A percentile compares a stretch with the other conserved stretches of the same genome.
Evolutionary conservation across 306 rosid species (phyloP).

Genomic region (Albizia julibrissin): DNA sequence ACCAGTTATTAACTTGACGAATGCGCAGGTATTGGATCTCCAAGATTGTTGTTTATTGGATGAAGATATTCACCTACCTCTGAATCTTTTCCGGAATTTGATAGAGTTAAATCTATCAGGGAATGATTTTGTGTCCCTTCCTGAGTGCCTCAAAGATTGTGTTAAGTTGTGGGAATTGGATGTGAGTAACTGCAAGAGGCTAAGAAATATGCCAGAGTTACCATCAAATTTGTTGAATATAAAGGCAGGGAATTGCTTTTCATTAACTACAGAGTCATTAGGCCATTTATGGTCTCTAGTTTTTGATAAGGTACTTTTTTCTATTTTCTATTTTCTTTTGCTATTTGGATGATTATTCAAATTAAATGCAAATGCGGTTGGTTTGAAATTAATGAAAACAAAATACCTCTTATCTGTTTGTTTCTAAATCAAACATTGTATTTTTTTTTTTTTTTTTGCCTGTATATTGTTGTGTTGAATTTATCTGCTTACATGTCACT

Average conservation of each 20-base stretch:
- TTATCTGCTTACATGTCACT: not conserved
- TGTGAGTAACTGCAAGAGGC: not conserved
- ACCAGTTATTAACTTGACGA: not conserved
- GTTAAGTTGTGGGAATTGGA: not conserved
- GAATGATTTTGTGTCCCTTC: slow-evolving; percentile 14
- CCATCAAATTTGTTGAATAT: not conserved
- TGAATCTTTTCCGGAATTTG: not conserved
- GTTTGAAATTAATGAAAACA: no score
- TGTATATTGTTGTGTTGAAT: no score
- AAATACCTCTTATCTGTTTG: no score
- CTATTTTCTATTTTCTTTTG: no score
- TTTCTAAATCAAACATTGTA: no score
- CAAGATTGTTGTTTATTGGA: not conserved
- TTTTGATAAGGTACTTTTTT: not conserved
- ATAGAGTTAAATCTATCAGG: not conserved
- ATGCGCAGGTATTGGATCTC: not conserved
- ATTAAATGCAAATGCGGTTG: no score
- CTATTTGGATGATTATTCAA: no score
- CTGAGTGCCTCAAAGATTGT: slow-evolving; percentile 15
- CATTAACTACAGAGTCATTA: not conserved
- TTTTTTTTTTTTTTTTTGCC: no score
- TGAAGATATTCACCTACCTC: slow-evolving; percentile 13
- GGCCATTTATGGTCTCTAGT: slow-evolving; percentile 28
- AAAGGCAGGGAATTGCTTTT: not conserved
- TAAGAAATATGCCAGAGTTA: slow-evolving; percentile 10